Evolutionary conservation across 1,284 basidiomycete genomes (phyloP).

Genomic region (Papiliotrema nemorosa): DNA sequence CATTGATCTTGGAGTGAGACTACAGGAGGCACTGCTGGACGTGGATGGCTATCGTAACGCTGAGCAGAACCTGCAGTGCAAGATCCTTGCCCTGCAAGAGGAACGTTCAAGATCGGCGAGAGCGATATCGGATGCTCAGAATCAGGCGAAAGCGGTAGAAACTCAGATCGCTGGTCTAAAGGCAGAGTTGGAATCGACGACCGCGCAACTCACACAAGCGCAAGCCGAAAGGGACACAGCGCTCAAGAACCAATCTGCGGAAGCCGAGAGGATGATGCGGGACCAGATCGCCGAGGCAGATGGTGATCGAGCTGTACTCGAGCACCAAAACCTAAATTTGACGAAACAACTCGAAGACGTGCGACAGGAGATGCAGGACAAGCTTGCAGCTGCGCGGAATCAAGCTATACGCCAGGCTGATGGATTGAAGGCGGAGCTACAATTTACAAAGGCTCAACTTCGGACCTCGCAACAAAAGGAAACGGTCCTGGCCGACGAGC

Average conservation of each 20-base stretch:
- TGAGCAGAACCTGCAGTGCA: slow-evolving; percentile 53
- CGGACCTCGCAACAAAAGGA: slow-evolving; percentile 43
- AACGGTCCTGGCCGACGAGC: slow-evolving; percentile 39
- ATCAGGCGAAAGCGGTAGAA: slow-evolving; percentile 67
- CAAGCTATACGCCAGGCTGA: slow-evolving; percentile 41
- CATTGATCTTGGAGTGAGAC: slow-evolving; percentile 51
- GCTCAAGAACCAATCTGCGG: slow-evolving; percentile 66
- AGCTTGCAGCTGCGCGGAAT: slow-evolving; percentile 44
- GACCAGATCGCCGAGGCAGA: slow-evolving; percentile 88
- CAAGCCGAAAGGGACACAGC: slow-evolving; percentile 70
- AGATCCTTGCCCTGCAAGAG: slow-evolving; percentile 63
- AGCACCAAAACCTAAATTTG: slow-evolving; percentile 76
- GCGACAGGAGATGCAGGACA: slow-evolving; percentile 38
- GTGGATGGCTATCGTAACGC: slow-evolving; percentile 57
- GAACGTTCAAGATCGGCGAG: slow-evolving; percentile 67
- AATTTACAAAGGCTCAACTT: slow-evolving; percentile 44
- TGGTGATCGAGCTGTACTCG: slow-evolving; percentile 81
- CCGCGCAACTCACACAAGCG: slow-evolving; percentile 62
- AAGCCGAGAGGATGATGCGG: slow-evolving; percentile 76
- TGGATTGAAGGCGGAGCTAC: slow-evolving; percentile 48
- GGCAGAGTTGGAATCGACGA: slow-evolving; percentile 46
- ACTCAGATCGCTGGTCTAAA: slow-evolving; percentile 57
- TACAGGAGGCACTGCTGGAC: slow-evolving; percentile 63
- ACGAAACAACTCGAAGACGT: slow-evolving; percentile 52
- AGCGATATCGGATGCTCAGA: slow-evolving; percentile 68